These are phyloP conservation scores for Vitis hybrid DNA, from an alignment of 177 flowering plant genomes.

Conservation along the genomic window DNA sequence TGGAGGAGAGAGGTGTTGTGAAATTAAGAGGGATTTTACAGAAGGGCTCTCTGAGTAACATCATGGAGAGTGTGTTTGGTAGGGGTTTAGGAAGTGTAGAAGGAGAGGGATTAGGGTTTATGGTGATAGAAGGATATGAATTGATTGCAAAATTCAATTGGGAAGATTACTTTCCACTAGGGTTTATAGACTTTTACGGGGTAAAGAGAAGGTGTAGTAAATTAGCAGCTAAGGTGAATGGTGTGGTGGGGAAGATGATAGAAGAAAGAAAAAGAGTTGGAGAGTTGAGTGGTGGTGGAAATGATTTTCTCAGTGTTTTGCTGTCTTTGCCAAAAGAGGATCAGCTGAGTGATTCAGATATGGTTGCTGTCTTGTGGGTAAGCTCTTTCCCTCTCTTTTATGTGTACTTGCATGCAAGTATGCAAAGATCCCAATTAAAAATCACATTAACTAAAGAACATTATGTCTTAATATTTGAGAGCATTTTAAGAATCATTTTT, in stretches of 20 bases:
- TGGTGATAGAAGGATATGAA: constrained; percentile 84
- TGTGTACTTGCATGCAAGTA: not conserved
- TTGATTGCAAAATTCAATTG: constrained; percentile 55
- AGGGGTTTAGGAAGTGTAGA: constrained; percentile 10
- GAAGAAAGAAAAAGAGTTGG: constrained; percentile 40
- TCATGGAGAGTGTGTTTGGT: constrained; percentile 76
- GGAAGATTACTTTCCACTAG: constrained; percentile 63
- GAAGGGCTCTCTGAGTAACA: constrained; percentile 50
- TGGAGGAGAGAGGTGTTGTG: constrained; percentile 51
- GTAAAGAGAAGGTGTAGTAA: constrained; percentile 63
- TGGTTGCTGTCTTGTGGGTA: constrained; percentile 86
- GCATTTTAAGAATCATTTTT: too few relatives aligned
- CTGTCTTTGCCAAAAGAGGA: constrained; percentile 65
- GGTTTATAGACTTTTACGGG: constrained; percentile 64
- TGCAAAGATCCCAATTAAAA: not conserved
- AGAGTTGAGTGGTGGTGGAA: constrained; percentile 17
- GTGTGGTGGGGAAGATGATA: constrained; percentile 44
- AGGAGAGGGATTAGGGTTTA: constrained; percentile 36
- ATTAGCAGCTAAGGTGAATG: constrained; percentile 43
- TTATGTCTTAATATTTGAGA: too few relatives aligned
- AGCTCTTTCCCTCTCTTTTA: constrained; percentile 13
- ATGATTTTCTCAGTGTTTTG: constrained; percentile 67
- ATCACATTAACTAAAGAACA: not conserved
- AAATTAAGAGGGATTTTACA: constrained; percentile 55
- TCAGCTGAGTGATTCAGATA: constrained; percentile 50